Base-by-base conservation (phyloP, 805 yeast species). In the Spathaspora arborariae region DNA sequence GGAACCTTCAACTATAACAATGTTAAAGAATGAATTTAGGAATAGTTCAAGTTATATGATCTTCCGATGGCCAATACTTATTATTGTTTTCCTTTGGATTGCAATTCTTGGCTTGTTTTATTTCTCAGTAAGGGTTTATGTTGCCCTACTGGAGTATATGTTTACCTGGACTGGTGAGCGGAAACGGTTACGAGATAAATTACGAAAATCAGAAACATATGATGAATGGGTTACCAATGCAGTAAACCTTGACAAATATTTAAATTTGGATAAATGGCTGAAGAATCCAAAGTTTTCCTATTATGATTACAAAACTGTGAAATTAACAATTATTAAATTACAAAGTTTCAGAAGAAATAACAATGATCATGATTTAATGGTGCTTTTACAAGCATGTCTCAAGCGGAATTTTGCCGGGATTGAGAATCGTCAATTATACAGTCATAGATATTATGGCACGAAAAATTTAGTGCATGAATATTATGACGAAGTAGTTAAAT, bases 321-420 rank as follows among this genome's bases (percentile, higher is more conserved):
- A 70, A 39, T 64, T 77, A 40, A 76, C 83, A 0, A 70, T 78
- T 5, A 50, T 56, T 11, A 70, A 75, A 46, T 60, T 85, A 43
- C 55, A 61, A 35, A 51, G 53, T 2, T 58, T 74, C 30, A 62
- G 79, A 20, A 51, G 52, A 18, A 55, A 59, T 2, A 58, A 63
- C 2, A 54, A 65, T 13, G 68, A 62, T 24, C 76, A 76, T 16
- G 82, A 79, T 41, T 58, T 85, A 26, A 68, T 80, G 66, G 60
- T 77, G 10, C 64, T 82, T 6, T 63, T 87, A 27, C 88, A 83
- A 52, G 81, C 81, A 3, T 85, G 91, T 54, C 62, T 86, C 20
- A 84, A 83, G 57, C 73, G 80, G 44, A 86, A 87, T 57, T 87
- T 85, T 66, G 90, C 89, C 2, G 94, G 94, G 1, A 81, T 81